Percentiles rank a stretch among this genome's conserved stretches.
Evolutionary conservation across 2,329 filamentous ascomycete genomes (phyloP).

Genomic region (Xylariaceae sp.): DNA sequence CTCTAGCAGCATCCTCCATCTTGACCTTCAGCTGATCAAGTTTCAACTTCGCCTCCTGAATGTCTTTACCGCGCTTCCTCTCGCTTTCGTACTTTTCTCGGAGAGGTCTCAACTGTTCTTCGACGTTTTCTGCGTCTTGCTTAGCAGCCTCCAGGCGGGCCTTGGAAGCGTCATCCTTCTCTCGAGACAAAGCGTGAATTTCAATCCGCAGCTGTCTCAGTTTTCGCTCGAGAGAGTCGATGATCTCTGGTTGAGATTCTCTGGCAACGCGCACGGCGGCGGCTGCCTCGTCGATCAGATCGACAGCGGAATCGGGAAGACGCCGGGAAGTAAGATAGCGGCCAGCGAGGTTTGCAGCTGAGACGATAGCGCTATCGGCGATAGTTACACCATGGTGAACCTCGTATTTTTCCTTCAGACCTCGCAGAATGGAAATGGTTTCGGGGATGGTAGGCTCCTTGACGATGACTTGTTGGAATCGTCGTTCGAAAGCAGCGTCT

Average conservation of each 20-base stretch:
- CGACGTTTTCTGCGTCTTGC: constrained; percentile 90
- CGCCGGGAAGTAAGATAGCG: constrained; percentile 90
- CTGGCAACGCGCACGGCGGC: constrained; percentile 94
- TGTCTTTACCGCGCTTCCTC: constrained; percentile 86
- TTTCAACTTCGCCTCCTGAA: constrained; percentile 94
- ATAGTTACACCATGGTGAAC: constrained; percentile 98
- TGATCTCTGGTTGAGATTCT: constrained; percentile 94
- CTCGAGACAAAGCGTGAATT: constrained; percentile 91
- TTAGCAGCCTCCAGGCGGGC: constrained; percentile 80
- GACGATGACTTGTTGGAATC: constrained; percentile 97
- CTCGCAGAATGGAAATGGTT: constrained; percentile 97
- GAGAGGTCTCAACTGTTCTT: constrained; percentile 89
- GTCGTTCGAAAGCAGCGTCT: constrained; percentile 95
- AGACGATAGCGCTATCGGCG: constrained; percentile 89
- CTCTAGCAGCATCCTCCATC: constrained; percentile 88
- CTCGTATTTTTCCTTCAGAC: constrained; percentile 97
- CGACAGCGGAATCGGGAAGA: constrained; percentile 94
- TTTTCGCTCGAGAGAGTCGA: constrained; percentile 91
- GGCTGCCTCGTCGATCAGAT: constrained; percentile 94
- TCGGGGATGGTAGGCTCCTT: constrained; percentile 90
- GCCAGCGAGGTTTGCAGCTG: constrained; percentile 87
- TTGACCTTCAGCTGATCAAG: constrained; percentile 91
- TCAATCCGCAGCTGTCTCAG: constrained; percentile 94
- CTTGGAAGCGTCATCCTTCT: constrained; percentile 93
- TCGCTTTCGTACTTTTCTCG: constrained; percentile 96